phyloP scores from a whole-genome alignment of 768 basidiomycete species.

The Thelephora aurantiotincta region DNA sequence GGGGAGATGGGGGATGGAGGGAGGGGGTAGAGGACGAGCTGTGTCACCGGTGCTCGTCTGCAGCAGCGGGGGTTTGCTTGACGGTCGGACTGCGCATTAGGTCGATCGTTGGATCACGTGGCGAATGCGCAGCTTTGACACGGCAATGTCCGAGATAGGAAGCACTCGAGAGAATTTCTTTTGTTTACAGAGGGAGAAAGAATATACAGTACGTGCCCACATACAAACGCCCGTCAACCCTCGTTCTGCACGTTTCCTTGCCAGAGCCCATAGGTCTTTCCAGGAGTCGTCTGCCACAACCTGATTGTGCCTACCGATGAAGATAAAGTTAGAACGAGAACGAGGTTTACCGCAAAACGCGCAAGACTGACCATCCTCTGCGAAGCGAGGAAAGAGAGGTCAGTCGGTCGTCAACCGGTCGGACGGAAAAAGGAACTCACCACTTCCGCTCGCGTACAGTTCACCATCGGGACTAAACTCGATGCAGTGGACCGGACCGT shows the following conservation, averaged over 20 bases:
- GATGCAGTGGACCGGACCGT: slow-evolving; percentile 92
- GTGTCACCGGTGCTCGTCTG: slow-evolving; percentile 1
- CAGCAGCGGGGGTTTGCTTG: slow-evolving; percentile 1
- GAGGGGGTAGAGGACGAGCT: slow-evolving; percentile 1
- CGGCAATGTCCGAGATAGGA: not conserved
- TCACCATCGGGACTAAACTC: slow-evolving; percentile 95
- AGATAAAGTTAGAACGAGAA: not conserved
- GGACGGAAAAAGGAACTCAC: slow-evolving; percentile 31
- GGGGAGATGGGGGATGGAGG: not conserved
- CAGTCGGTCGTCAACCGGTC: not conserved
- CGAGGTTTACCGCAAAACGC: not conserved
- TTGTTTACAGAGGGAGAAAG: not conserved
- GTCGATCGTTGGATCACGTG: not conserved
- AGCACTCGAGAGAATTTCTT: not conserved
- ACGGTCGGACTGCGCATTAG: not conserved
- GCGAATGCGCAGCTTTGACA: slow-evolving; percentile 3
- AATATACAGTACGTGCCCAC: not conserved
- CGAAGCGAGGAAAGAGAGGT: slow-evolving; percentile 4
- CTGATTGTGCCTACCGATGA: slow-evolving; percentile 67
- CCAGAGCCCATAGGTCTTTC: slow-evolving; percentile 87
- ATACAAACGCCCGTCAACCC: slow-evolving; percentile 16
- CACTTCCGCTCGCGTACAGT: slow-evolving; percentile 93
- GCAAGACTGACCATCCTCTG: slow-evolving; percentile 57
- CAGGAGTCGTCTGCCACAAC: slow-evolving; percentile 93
- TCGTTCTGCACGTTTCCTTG: slow-evolving; percentile 40